Evolutionary conservation across 768 basidiomycete genomes (phyloP).

Genomic region (Mycena maculata): DNA sequence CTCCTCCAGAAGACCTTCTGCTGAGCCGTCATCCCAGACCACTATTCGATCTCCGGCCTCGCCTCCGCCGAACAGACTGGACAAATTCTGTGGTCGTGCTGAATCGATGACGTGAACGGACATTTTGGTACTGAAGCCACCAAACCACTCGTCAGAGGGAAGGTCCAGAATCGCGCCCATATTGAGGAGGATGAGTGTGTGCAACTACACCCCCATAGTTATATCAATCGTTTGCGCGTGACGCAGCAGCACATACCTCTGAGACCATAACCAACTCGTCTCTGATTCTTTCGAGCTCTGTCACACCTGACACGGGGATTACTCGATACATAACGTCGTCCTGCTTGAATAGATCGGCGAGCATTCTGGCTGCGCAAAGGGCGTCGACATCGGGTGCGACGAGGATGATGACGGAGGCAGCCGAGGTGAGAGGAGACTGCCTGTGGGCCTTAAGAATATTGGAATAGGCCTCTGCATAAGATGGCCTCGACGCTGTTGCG

Average conservation of each 20-base stretch:
- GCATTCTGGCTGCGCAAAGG: conserved; percentile 90
- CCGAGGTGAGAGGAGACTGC: conserved; percentile 79
- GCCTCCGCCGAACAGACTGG: conserved; percentile 83
- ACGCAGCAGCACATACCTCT: conserved; percentile 32
- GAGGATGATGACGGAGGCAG: conserved; percentile 86
- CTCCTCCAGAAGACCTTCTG: conserved; percentile 75
- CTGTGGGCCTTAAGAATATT: conserved; percentile 79
- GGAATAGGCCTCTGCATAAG: conserved; percentile 80
- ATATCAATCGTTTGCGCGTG: conserved; percentile 3
- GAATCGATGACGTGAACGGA: conserved; percentile 96
- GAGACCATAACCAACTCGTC: conserved; percentile 38
- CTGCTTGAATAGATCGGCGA: conserved; percentile 88
- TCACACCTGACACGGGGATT: conserved; percentile 88
- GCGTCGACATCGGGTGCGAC: conserved; percentile 94
- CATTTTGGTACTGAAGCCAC: conserved; percentile 70
- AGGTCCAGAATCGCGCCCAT: conserved; percentile 93
- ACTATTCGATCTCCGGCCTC: conserved; percentile 78
- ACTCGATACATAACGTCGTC: conserved; percentile 94
- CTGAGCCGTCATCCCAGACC: conserved; percentile 94
- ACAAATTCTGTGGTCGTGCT: conserved; percentile 87
- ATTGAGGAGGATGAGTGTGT: conserved; percentile 91
- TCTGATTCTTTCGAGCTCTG: conserved; percentile 74
- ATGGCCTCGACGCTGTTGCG: conserved; percentile 65
- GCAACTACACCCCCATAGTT: conserved; percentile 63
- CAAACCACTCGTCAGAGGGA: conserved; percentile 79